Conservation (phyloP, 1,139 yeast species). For the Yamadazyma atlantica region DNA sequence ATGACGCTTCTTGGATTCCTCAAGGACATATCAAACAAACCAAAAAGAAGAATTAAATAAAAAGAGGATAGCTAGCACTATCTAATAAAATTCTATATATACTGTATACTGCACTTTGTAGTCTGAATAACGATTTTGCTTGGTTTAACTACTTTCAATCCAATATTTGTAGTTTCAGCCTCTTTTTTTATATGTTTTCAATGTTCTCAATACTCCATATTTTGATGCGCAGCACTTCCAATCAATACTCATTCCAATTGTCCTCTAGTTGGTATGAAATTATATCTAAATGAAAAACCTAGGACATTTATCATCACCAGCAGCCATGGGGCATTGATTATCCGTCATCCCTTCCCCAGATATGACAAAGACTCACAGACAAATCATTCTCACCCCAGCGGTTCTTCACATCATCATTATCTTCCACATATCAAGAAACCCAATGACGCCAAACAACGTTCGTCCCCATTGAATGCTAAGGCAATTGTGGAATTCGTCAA, state of each 20-base stretch:
- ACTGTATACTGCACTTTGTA: too few species aligned
- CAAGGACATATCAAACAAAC: constrained; percentile 34
- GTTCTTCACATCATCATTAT: constrained; percentile 13
- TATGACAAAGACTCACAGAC: constrained; percentile 23
- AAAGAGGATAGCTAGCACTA: constrained; percentile 8
- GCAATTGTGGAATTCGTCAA: constrained; percentile 53
- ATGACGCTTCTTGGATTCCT: constrained; percentile 39
- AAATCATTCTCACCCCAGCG: background rate
- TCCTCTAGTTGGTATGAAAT: constrained; percentile 35
- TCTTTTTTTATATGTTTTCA: too few species aligned
- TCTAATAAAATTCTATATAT: too few species aligned
- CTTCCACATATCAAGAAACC: constrained; percentile 4
- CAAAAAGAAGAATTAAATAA: constrained; percentile 24
- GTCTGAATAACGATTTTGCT: too few species aligned
- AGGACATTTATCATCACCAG: constrained; percentile 55
- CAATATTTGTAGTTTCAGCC: too few species aligned
- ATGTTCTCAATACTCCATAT: too few species aligned
- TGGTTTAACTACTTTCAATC: too few species aligned
- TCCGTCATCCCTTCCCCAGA: constrained; percentile 45
- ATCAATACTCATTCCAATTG: too few species aligned
- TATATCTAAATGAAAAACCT: constrained; percentile 52
- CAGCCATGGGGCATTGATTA: constrained; percentile 47
- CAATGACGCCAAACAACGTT: constrained; percentile 3
- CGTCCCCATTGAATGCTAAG: constrained; percentile 19
- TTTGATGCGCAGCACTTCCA: too few species aligned